Evolutionary conservation across 106 monocot species (phyloP).

Genomic region (Dendrobium huoshanense): DNA sequence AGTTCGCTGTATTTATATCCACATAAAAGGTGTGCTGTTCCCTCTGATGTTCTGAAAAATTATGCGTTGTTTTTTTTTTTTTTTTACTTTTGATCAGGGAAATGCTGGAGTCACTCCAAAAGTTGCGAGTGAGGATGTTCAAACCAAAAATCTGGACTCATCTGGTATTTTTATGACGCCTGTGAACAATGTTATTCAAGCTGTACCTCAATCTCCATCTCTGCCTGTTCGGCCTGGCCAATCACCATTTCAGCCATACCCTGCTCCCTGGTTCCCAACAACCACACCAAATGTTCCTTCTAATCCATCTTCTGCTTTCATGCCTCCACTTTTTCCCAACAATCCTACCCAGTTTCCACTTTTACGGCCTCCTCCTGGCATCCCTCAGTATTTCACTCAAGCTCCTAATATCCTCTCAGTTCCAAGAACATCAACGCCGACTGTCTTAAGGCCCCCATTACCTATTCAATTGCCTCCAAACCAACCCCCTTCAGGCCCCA

Average conservation of each 20-base stretch:
- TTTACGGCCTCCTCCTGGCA: constrained; percentile 11
- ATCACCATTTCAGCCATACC: constrained; percentile 30
- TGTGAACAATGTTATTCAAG: constrained; percentile 12
- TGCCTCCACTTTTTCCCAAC: constrained; percentile 15
- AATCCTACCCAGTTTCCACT: constrained; percentile 21
- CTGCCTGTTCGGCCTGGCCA: constrained; percentile 20
- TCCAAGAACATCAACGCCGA: constrained; percentile 21
- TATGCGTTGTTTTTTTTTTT: neutral
- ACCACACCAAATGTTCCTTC: constrained; percentile 16
- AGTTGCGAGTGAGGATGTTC: constrained; percentile 4
- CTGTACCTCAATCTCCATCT: constrained; percentile 14
- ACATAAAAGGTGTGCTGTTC: neutral
- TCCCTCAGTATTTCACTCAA: constrained; percentile 16
- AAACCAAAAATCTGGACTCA: constrained; percentile 2
- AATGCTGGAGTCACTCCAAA: constrained; percentile 28
- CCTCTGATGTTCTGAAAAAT: constrained; percentile 8
- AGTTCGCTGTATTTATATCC: constrained; percentile 9
- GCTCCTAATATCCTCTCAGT: constrained; percentile 15
- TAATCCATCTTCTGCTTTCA: constrained; percentile 18
- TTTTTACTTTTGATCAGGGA: constrained; percentile 16
- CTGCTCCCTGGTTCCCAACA: constrained; percentile 32
- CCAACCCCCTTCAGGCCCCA: constrained; percentile 9
- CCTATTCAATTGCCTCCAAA: constrained; percentile 18
- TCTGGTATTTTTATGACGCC: constrained; percentile 12
- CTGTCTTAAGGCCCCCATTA: constrained; percentile 26